Conservation (phyloP, 1,284 basidiomycete species). For the Sporisorium sorghi region DNA sequence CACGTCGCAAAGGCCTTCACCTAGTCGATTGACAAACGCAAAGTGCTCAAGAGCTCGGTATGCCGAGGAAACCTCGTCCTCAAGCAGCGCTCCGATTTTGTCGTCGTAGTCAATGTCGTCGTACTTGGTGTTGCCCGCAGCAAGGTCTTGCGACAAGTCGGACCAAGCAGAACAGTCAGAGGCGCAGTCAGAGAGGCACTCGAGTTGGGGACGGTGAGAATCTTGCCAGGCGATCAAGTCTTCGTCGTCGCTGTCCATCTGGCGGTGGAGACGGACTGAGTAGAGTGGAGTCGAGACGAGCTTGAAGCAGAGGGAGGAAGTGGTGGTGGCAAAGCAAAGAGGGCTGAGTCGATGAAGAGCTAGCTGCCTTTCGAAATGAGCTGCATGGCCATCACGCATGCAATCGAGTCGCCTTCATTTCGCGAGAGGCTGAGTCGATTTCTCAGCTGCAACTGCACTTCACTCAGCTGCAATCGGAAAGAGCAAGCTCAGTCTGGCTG, state of each 20-base stretch:
- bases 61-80: not conserved
- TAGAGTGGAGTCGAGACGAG: not conserved
- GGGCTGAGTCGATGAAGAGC: not conserved
- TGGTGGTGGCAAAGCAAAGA: not conserved
- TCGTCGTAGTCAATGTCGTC: not conserved
- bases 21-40: not conserved
- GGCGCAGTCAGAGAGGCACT: not conserved
- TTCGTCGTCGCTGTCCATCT: not conserved
- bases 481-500: not conserved
- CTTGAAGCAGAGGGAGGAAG: not conserved
- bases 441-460: too few relatives aligned
- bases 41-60: not conserved
- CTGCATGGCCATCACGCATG: not conserved
- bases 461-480: not conserved
- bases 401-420: not conserved
- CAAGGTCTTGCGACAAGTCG: not conserved
- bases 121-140: too few relatives aligned
- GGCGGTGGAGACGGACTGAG: not conserved
- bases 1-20: not conserved
- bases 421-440: slow-evolving; percentile 1
- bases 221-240: not conserved
- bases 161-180: not conserved
- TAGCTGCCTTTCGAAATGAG: not conserved
- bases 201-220: not conserved
- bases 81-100: not conserved